Conservation (phyloP, 371 early-diverging fungal species). For the Mortierella sp. region DNA sequence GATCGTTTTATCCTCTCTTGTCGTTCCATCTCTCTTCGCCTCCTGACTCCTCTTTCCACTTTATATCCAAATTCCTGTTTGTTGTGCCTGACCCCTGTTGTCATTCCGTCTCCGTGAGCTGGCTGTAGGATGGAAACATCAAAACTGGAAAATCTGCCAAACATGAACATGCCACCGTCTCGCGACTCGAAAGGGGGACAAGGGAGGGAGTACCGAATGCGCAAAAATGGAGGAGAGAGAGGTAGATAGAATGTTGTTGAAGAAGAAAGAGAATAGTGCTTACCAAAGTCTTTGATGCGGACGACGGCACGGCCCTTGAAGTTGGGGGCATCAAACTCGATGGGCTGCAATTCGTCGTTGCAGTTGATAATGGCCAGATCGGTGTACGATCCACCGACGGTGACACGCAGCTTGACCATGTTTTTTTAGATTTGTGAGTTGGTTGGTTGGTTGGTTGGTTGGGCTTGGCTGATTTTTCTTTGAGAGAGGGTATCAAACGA, state of each 20-base stretch:
- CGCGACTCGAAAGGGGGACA: not conserved
- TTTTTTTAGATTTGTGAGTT: too few relatives aligned
- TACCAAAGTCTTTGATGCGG: slow-evolving; percentile 69
- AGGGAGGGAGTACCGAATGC: too few relatives aligned
- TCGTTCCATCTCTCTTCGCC: not conserved
- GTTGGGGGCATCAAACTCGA: slow-evolving; percentile 67
- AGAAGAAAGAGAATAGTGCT: not conserved
- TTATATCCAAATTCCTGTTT: not conserved
- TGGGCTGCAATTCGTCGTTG: slow-evolving; percentile 68
- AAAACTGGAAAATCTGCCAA: not conserved
- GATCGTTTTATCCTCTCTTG: not conserved
- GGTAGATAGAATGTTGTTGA: not conserved
- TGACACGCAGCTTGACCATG: slow-evolving; percentile 60
- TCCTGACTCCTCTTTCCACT: not conserved
- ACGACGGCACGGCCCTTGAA: slow-evolving; percentile 69
- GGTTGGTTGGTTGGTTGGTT: not conserved
- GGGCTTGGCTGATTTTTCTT: not conserved
- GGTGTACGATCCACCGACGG: slow-evolving; percentile 60
- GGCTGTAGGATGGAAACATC: not conserved
- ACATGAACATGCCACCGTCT: not conserved
- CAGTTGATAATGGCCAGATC: slow-evolving; percentile 60
- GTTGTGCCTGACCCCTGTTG: not conserved
- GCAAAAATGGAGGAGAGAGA: not conserved
- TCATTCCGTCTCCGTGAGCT: not conserved
- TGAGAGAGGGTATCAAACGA: not conserved